A percentile compares a stretch with the other conserved stretches of the same genome.
Conservation (phyloP, 805 yeast species). For the Teunomyces cretensis region DNA sequence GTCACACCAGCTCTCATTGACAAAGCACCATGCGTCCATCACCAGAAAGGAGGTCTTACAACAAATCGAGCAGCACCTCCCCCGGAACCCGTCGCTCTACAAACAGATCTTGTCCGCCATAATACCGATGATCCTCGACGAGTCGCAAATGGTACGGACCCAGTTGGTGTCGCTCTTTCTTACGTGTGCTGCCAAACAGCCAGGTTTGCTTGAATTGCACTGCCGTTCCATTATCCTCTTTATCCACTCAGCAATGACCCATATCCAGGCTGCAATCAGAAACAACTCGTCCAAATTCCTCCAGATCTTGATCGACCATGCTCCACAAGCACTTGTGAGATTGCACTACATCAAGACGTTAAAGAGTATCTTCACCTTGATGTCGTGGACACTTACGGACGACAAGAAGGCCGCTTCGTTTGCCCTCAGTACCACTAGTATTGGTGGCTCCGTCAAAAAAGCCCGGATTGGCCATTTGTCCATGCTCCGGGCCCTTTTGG, state of each 20-base stretch:
- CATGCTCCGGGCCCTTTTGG: conserved; percentile 44
- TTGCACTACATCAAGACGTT: conserved; percentile 70
- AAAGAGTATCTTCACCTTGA: conserved; percentile 61
- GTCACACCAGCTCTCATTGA: conserved; percentile 61
- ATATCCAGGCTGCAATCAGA: conserved; percentile 73
- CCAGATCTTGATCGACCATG: conserved; percentile 53
- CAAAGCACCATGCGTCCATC: conserved; percentile 69
- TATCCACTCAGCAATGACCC: conserved; percentile 91
- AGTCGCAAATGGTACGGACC: conserved; percentile 61
- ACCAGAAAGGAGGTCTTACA: conserved; percentile 72
- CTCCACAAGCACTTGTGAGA: conserved; percentile 56
- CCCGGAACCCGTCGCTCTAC: conserved; percentile 51
- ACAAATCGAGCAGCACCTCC: conserved; percentile 51
- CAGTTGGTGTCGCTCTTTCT: conserved; percentile 49
- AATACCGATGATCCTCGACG: conserved; percentile 67
- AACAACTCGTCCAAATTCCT: conserved; percentile 72
- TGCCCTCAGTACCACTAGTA: conserved; percentile 34
- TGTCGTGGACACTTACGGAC: conserved; percentile 66
- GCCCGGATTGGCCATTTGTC: conserved; percentile 43
- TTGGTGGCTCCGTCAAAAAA: conserved; percentile 34
- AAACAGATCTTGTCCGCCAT: conserved; percentile 58
- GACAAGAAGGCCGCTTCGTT: conserved; percentile 35
- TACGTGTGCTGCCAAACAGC: conserved; percentile 48
- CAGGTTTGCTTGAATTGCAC: conserved; percentile 60
- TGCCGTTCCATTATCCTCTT: conserved; percentile 63